Evolutionary conservation across 352 stramenopile species (phyloP).

Genomic region (Phytophthora aleatoria): DNA sequence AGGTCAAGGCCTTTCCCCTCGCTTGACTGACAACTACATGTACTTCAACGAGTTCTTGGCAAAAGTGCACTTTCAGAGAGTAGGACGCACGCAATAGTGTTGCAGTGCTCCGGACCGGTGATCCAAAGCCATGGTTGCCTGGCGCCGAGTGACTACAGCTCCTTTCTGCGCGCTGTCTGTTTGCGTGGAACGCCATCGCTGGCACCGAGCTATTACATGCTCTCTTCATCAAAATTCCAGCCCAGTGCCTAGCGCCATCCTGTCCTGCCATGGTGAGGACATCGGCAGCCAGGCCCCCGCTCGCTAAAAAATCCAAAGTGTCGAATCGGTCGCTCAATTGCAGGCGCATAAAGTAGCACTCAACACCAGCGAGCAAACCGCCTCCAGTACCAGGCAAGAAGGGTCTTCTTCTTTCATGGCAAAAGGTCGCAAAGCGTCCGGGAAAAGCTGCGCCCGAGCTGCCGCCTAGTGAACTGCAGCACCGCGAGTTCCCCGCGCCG

Average conservation of each 20-base stretch:
- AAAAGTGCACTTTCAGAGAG: constrained; percentile 15
- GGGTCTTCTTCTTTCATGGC: constrained; percentile 5
- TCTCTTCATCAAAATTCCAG: constrained; percentile 35
- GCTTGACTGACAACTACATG: constrained; percentile 11
- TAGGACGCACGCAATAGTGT: constrained; percentile 16
- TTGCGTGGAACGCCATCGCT: constrained; percentile 17
- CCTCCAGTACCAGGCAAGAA: constrained; percentile 6
- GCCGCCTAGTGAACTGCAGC: constrained; percentile 20
- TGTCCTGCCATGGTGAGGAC: not conserved
- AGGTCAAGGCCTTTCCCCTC: constrained; percentile 20
- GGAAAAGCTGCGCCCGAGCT: constrained; percentile 7
- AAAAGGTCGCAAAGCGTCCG: constrained; percentile 8
- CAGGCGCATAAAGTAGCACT: constrained; percentile 15
- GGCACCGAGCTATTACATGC: not conserved
- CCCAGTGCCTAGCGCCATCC: constrained; percentile 12
- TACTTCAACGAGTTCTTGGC: constrained; percentile 33
- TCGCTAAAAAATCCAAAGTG: constrained; percentile 33
- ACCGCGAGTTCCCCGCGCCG: constrained; percentile 19
- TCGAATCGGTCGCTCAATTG: constrained; percentile 43
- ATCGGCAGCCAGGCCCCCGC: constrained; percentile 24
- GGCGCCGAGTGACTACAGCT: constrained; percentile 10
- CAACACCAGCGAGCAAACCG: constrained; percentile 1
- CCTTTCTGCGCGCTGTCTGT: constrained; percentile 34
- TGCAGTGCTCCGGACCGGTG: not conserved
- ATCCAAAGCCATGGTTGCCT: not conserved